phyloP scores from a whole-genome alignment of 2,329 filamentous ascomycete species.

The Nigrograna mackinnonii region DNA sequence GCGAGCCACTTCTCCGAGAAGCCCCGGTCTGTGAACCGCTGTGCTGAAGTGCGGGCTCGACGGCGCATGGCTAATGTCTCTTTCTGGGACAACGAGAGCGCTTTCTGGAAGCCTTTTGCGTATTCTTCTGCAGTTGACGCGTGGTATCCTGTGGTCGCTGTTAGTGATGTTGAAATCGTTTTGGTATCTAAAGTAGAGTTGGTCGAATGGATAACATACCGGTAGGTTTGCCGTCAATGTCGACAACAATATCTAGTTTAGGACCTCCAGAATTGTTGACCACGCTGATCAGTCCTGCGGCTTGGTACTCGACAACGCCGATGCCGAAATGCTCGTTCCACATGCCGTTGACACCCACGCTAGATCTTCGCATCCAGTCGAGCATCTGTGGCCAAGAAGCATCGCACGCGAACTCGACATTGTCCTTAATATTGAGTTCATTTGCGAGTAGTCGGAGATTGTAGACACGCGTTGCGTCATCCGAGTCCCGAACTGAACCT shows the following conservation, averaged over 20 bases:
- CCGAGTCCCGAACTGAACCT: slow-evolving; percentile 86
- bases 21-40: slow-evolving; percentile 83
- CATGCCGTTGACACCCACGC: slow-evolving; percentile 94
- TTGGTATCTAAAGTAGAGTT: too few species aligned
- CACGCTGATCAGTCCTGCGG: slow-evolving; percentile 87
- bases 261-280: slow-evolving; percentile 94
- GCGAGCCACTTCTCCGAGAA: slow-evolving; percentile 79
- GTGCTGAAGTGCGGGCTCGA: slow-evolving; percentile 76
- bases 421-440: slow-evolving; percentile 78
- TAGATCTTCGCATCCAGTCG: slow-evolving; percentile 74
- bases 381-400: slow-evolving; percentile 88
- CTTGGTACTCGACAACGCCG: slow-evolving; percentile 96
- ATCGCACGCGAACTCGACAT: slow-evolving; percentile 86
- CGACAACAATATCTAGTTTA: slow-evolving; percentile 87
- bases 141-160: slow-evolving; percentile 70
- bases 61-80: slow-evolving; percentile 75
- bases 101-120: slow-evolving; percentile 77
- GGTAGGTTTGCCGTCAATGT: slow-evolving; percentile 76
- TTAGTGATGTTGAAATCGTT: not conserved
- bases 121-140: slow-evolving; percentile 80
- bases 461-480: slow-evolving; percentile 83
- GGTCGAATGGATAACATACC: slow-evolving; percentile 56
- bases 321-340: slow-evolving; percentile 99
- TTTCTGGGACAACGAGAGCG: slow-evolving; percentile 64
- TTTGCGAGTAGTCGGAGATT: slow-evolving; percentile 83